Evolutionary conservation across 2,329 filamentous ascomycete genomes (phyloP).

Genomic region (Drechslerella dactyloides): DNA sequence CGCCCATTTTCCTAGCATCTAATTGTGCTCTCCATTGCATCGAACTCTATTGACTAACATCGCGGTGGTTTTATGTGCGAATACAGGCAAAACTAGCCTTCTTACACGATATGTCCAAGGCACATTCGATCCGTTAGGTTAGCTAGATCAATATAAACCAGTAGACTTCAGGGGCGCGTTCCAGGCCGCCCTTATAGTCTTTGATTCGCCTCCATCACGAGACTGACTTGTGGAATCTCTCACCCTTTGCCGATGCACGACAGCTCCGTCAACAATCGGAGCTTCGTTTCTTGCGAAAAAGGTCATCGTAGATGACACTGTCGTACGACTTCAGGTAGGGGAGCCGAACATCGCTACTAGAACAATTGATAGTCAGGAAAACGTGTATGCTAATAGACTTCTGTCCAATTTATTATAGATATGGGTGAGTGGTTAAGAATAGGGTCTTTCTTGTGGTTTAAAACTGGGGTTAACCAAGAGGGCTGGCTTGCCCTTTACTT

Average conservation of each 20-base stretch:
- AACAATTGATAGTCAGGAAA: neutral
- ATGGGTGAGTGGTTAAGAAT: constrained; percentile 26
- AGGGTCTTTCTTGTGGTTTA: neutral
- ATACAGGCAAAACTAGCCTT: constrained; percentile 47
- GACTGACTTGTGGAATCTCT: constrained; percentile 8
- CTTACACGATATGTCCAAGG: constrained; percentile 55
- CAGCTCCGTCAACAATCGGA: constrained; percentile 54
- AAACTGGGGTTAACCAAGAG: neutral
- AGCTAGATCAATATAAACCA: constrained; percentile 12
- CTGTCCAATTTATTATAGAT: constrained; percentile 7
- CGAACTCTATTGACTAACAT: constrained; percentile 1
- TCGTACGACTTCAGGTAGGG: constrained; percentile 54
- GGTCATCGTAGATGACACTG: constrained; percentile 55
- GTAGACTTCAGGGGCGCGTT: neutral
- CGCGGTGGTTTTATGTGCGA: neutral
- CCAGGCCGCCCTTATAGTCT: neutral
- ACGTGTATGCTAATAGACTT: neutral
- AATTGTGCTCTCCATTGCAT: neutral
- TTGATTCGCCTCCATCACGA: neutral
- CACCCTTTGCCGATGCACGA: constrained; percentile 6
- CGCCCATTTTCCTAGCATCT: constrained; percentile 18
- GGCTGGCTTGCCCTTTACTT: neutral
- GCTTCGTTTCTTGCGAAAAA: constrained; percentile 55
- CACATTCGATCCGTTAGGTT: constrained; percentile 54
- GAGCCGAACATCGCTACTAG: constrained; percentile 5